These are phyloP conservation scores for Pontederia paniculata DNA, from an alignment of 176 grass and related monocot genomes.

Conservation along the genomic window DNA sequence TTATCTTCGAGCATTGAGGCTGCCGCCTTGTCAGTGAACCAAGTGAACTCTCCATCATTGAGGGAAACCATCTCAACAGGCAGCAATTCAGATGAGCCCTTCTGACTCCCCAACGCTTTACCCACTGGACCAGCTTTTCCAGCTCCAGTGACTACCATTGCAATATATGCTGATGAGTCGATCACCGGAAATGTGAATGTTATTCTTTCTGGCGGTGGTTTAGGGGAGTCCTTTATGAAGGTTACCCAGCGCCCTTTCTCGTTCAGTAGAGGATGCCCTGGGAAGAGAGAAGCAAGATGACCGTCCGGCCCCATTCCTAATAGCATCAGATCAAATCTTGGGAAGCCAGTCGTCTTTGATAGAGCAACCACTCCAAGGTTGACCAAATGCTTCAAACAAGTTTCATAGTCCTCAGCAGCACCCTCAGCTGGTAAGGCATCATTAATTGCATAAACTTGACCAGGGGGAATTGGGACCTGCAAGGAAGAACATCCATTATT, in stretches of 20 bases:
- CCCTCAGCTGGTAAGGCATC: constrained; percentile 77
- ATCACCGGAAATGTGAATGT: constrained; percentile 92
- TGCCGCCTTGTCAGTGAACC: constrained; percentile 87
- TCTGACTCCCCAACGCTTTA: constrained; percentile 49
- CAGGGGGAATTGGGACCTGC: constrained; percentile 65
- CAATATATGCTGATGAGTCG: constrained; percentile 71
- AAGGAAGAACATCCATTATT: not conserved
- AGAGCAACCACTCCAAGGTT: constrained; percentile 41
- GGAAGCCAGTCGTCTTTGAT: constrained; percentile 46
- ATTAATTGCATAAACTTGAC: constrained; percentile 93
- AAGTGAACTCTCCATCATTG: constrained; percentile 72
- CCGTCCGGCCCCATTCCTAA: constrained; percentile 97
- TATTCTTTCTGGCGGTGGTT: constrained; percentile 89
- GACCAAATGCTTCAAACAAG: constrained; percentile 63
- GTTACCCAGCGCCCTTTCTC: constrained; percentile 74
- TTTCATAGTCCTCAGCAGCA: constrained; percentile 81
- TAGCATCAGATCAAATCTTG: constrained; percentile 77
- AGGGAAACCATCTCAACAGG: constrained; percentile 85
- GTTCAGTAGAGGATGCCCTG: constrained; percentile 65
- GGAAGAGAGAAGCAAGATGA: constrained; percentile 92
- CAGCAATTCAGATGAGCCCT: constrained; percentile 39
- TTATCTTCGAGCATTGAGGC: constrained; percentile 54
- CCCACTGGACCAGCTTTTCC: constrained; percentile 50
- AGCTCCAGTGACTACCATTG: constrained; percentile 81
- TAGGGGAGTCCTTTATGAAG: constrained; percentile 87